Percentiles rank a stretch among this genome's conserved stretches.
Conservation (phyloP, 768 basidiomycete genomes). For the Hysterangium stoloniferum region DNA sequence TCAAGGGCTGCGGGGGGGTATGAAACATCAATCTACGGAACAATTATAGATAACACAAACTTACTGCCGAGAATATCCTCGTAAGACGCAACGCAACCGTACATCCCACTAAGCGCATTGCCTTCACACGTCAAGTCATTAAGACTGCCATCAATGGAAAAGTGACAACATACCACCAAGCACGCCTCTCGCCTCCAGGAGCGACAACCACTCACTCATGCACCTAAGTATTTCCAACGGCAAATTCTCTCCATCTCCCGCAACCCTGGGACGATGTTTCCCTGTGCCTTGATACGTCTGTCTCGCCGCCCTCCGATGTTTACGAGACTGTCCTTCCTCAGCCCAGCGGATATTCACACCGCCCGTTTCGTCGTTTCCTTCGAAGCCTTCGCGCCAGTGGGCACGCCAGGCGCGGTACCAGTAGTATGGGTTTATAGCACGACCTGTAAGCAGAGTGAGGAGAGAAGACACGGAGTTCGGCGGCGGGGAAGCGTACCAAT, state of each 20-base stretch:
- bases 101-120: slow-evolving; percentile 42
- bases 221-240: slow-evolving; percentile 49
- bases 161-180: slow-evolving; percentile 37
- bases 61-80: slow-evolving; percentile 46
- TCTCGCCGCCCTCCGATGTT: slow-evolving; percentile 1
- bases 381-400: slow-evolving; percentile 6
- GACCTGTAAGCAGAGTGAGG: neutral
- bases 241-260: slow-evolving; percentile 44
- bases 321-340: neutral
- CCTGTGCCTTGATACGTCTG: neutral
- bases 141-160: slow-evolving; percentile 2
- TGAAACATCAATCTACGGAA: slow-evolving; percentile 1
- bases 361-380: slow-evolving; percentile 1
- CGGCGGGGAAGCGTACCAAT: slow-evolving; percentile 9
- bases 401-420: slow-evolving; percentile 1
- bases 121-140: slow-evolving; percentile 25
- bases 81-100: slow-evolving; percentile 39
- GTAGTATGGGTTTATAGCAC: neutral
- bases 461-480: no score
- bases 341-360: neutral
- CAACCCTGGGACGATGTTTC: slow-evolving; percentile 27
- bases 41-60: slow-evolving; percentile 9
- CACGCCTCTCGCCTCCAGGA: slow-evolving; percentile 49
- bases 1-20: slow-evolving; percentile 37
- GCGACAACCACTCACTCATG: slow-evolving; percentile 51